These are phyloP conservation scores for Mortierella sp. DNA, from an alignment of 371 early-diverging fungal species.

Conservation along the genomic window DNA sequence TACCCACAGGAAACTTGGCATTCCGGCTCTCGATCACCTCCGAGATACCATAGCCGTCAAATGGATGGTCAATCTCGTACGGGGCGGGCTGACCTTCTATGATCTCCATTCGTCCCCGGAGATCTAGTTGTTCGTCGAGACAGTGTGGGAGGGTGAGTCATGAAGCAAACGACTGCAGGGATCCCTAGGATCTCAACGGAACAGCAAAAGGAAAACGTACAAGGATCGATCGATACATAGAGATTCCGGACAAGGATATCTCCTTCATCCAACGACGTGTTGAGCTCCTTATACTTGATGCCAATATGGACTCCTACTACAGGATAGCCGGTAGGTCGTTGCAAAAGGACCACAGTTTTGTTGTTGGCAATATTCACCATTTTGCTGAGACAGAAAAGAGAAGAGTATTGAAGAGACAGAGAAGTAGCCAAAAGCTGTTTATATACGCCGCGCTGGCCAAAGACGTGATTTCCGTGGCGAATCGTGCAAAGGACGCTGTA, in stretches of 20 bases:
- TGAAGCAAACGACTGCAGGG: no score
- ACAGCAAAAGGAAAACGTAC: no score
- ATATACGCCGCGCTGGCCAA: no score
- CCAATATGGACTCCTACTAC: slow-evolving; percentile 57
- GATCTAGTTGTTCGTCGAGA: no score
- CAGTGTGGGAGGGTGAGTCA: no score
- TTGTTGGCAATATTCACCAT: slow-evolving; percentile 5
- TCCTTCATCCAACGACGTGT: slow-evolving; percentile 56
- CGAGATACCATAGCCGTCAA: slow-evolving; percentile 14
- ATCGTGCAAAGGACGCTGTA: no score
- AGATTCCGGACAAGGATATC: slow-evolving; percentile 63
- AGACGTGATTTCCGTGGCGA: no score
- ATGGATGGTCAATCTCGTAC: slow-evolving; percentile 40
- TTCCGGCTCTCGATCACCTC: slow-evolving; percentile 31
- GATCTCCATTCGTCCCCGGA: slow-evolving; percentile 1
- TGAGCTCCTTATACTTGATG: slow-evolving; percentile 50
- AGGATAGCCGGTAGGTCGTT: slow-evolving; percentile 48
- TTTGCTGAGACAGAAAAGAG: no score
- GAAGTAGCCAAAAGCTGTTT: no score
- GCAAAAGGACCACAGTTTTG: slow-evolving; percentile 50
- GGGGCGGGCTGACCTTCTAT: slow-evolving; percentile 55
- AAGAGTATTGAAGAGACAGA: no score
- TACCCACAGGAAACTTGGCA: slow-evolving; percentile 15
- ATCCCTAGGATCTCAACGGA: no score
- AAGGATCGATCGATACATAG: slow-evolving; percentile 62